These are phyloP conservation scores for Fagus crenata DNA, from an alignment of 306 rosid species.

Conservation along the genomic window DNA sequence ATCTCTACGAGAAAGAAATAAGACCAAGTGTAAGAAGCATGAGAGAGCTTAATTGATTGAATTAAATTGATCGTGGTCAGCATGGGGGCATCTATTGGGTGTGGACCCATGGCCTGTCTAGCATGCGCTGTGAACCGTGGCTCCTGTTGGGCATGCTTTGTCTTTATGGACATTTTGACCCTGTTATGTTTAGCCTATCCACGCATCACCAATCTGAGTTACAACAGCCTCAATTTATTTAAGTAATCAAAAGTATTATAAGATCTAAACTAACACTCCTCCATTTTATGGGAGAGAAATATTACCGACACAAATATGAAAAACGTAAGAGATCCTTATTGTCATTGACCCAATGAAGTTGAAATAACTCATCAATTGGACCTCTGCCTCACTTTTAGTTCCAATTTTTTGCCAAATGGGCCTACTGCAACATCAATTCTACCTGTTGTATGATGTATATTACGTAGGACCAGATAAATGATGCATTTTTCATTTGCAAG, in stretches of 20 bases:
- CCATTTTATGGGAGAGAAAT: too few species aligned
- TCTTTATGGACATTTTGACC: slow-evolving; percentile 46
- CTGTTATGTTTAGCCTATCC: slow-evolving; percentile 23
- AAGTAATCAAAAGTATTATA: background rate
- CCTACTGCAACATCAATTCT: background rate
- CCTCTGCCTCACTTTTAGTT: background rate
- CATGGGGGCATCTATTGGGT: slow-evolving; percentile 37
- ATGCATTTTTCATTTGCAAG: background rate
- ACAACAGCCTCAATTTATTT: background rate
- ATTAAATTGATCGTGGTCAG: slow-evolving; percentile 36
- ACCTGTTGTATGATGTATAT: background rate
- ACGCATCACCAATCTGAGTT: slow-evolving; percentile 4
- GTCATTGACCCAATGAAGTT: background rate
- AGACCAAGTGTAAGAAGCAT: background rate
- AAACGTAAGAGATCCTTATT: background rate
- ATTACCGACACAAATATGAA: background rate
- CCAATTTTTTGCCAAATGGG: background rate
- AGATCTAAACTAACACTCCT: background rate
- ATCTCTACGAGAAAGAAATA: background rate
- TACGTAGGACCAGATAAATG: background rate
- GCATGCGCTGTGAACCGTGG: slow-evolving; percentile 74
- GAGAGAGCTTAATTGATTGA: slow-evolving; percentile 9
- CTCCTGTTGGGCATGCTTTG: slow-evolving; percentile 74
- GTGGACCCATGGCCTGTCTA: slow-evolving; percentile 81
- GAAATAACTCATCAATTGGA: background rate